Base-by-base conservation (phyloP, 2,329 filamentous ascomycete genomes). In the Exophiala sp. region DNA sequence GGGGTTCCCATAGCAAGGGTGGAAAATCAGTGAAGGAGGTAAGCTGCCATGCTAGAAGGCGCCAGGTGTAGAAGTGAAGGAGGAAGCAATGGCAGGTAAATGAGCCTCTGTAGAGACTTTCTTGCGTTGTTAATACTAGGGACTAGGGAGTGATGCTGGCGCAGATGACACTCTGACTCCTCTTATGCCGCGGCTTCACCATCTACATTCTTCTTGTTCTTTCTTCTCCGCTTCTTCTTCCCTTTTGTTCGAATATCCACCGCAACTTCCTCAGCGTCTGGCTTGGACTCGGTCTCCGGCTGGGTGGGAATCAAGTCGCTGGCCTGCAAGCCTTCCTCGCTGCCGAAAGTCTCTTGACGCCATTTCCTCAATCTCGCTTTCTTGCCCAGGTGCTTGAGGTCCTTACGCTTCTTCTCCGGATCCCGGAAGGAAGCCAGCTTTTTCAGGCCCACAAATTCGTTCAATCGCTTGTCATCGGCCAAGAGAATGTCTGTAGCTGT, bases 341-440 rank as follows among this genome's bases (percentile, higher is more conserved):
- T 72, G 3, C 82, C 82, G 69, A 85, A 85, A 0, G 78, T 81
- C 32, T 84, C 81, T 63, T 78, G 75, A 41, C 82, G 81, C 93
- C 93, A 98, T 70, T 96, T 80, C 64, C 89, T 76, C 53, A 98
- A 74, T 16, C 91, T 78, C 6, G 87, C 88, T 73, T 97, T 97
- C 79, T 97, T 98, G 58, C 88, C 86, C 23, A 97, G 76, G 61
- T 80, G 79, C 76, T 95, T 95, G 72, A 83, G 82, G 65, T 98
- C 93, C 62, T 84, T 86, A 59, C 79, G 77, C 76, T 97, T 97
- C 78, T 94, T 93, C 62, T 90, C 86, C 2, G 77, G 74, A 65
- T 96, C 90, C 49, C 93, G 80, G 74, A 93, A 98, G 3, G 86
- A 77, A 3, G 91, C 90, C 52, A 96, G 79, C 72, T 96, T 97